Base-by-base conservation (phyloP, 2,329 filamentous ascomycete genomes). In the Alternaria gaisen region DNA sequence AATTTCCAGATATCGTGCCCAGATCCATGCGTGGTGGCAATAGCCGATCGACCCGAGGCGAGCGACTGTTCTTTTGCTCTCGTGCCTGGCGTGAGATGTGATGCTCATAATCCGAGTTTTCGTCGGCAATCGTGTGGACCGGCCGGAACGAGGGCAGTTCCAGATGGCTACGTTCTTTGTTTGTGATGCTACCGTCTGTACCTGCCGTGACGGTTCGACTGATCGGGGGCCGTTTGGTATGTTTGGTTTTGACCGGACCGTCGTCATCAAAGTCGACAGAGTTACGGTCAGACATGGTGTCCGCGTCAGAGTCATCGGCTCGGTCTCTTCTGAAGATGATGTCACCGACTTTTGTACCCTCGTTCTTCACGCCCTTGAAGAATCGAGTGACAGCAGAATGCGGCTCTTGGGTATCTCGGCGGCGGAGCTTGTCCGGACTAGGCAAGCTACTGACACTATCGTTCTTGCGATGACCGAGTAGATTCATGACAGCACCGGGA, bases 341-440 rank as follows among this genome's bases (percentile, higher is more conserved):
- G 51, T 88, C 87, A 16, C 87, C 86, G 34, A 90, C 83, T 69
- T 85, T 87, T 0, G 86, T 85, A 8, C 89, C 84, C 69, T 90
- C 88, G 62, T 83, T 84, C n/a, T 86, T 85, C 3, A 96, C 86
- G 30, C 89, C 90, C 79, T 93, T 94, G 79, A 97, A 90, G 48
- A 97, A 89, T 7, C 90, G 88, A 42, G 89, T 87, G 9, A 93
- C 83, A 36, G 86, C 88, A 10, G 86, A 87, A 40, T 74, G 71
- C 5, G 78, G 74, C 40, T 83, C 80, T 83, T 82, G 46, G 81
- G 80, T 64, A 3, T 80, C 76, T 48, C 67, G 77, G 42, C 72
- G 63, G 56, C 63, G 61, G 40, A 65, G 56, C 30, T 71, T 72
- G 18, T 75, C 72, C 7, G 71, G 72, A 22, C 74, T 75, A 10